A percentile compares a stretch with the other conserved stretches of the same genome.
Conservation (phyloP, 108 stramenopile species). For the Mediolabrus comicus region DNA sequence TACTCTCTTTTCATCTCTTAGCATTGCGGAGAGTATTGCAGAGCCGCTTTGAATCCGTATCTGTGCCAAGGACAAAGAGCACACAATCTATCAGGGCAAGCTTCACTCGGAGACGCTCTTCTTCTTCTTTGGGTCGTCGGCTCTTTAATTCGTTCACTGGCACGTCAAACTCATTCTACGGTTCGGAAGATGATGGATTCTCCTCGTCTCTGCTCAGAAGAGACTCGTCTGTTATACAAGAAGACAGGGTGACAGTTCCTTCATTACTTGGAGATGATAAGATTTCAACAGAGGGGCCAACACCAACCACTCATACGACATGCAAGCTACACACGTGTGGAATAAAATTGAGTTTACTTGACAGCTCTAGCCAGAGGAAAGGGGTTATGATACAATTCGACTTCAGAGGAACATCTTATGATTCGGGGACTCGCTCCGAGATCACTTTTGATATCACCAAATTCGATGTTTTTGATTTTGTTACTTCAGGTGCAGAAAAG, state of each 20-base stretch:
- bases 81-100: not conserved
- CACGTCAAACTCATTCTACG: constrained; percentile 11
- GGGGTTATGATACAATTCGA: constrained; percentile 40
- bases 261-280: not conserved
- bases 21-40: constrained; percentile 60
- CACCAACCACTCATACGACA: constrained; percentile 3
- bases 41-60: not conserved
- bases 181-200: constrained; percentile 3
- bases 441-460: constrained; percentile 59
- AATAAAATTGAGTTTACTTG: constrained; percentile 16
- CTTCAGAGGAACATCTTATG: constrained; percentile 43
- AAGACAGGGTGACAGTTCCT: not conserved
- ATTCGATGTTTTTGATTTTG: constrained; percentile 51
- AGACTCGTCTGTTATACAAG: not conserved
- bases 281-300: not conserved
- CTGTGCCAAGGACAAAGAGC: not conserved
- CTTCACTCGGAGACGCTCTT: not conserved
- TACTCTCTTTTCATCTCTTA: constrained; percentile 73
- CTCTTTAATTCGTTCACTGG: constrained; percentile 21
- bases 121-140: constrained; percentile 19
- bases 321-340: constrained; percentile 7
- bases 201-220: not conserved
- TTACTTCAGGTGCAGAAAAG: not conserved
- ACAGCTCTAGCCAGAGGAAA: constrained; percentile 1
- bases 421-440: constrained; percentile 55